These are phyloP conservation scores for Tilletia indica DNA, from an alignment of 1,284 basidiomycete species.

Conservation along the genomic window DNA sequence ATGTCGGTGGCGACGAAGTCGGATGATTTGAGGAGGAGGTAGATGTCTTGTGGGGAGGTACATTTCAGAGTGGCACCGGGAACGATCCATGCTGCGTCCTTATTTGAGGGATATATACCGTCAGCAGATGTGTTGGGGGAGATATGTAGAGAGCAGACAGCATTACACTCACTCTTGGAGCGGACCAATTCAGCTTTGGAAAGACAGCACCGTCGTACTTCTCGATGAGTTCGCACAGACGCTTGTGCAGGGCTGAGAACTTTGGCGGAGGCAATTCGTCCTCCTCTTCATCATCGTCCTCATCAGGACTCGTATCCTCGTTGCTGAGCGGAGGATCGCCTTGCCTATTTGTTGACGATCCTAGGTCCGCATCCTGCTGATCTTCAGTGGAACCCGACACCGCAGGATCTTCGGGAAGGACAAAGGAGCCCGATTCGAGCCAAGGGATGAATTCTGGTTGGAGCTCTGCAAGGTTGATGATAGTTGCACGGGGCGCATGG, in stretches of 20 bases:
- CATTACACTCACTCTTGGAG: slow-evolving; percentile 30
- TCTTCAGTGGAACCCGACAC: background rate
- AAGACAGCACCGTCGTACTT: slow-evolving; percentile 74
- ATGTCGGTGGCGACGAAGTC: slow-evolving; percentile 85
- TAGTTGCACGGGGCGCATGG: slow-evolving; percentile 72
- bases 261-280: slow-evolving; percentile 27
- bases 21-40: slow-evolving; percentile 86
- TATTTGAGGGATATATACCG: slow-evolving; percentile 18
- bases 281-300: slow-evolving; percentile 62
- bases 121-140: background rate
- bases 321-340: no score
- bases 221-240: slow-evolving; percentile 69
- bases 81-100: slow-evolving; percentile 91
- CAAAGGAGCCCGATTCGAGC: slow-evolving; percentile 74
- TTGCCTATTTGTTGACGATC: background rate
- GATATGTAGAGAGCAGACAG: background rate
- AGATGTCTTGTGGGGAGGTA: slow-evolving; percentile 81
- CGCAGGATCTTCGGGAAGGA: slow-evolving; percentile 67
- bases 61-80: slow-evolving; percentile 84
- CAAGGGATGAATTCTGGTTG: slow-evolving; percentile 69
- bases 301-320: no score
- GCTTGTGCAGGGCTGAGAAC: slow-evolving; percentile 65
- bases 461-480: slow-evolving; percentile 68
- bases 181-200: slow-evolving; percentile 66
- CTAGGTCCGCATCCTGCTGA: background rate